phyloP scores from a whole-genome alignment of 192 early-diverging fungal genomes.

The Gorgonomyces haynaldii region DNA sequence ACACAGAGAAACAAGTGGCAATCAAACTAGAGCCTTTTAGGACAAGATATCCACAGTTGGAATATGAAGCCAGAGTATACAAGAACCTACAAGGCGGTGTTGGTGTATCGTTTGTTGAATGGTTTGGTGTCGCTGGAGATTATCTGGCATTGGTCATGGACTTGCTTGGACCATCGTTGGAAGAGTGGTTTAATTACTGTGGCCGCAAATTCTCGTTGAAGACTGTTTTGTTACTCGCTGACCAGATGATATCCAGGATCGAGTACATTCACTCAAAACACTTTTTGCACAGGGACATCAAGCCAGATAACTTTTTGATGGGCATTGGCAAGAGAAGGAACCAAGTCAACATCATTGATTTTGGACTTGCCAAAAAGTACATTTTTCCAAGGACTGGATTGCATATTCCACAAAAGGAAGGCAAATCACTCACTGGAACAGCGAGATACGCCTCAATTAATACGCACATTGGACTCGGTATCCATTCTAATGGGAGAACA shows the following conservation, averaged over 20 bases:
- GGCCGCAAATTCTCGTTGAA: constrained; percentile 79
- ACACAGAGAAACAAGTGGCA: constrained; percentile 74
- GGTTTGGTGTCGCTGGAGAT: constrained; percentile 73
- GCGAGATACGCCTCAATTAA: constrained; percentile 89
- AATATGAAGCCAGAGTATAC: constrained; percentile 86
- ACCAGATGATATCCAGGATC: constrained; percentile 51
- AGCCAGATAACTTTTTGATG: constrained; percentile 54
- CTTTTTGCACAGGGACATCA: constrained; percentile 55
- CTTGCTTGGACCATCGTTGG: constrained; percentile 80
- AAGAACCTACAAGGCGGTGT: constrained; percentile 71
- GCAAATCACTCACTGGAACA: constrained; percentile 73
- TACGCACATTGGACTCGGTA: constrained; percentile 75
- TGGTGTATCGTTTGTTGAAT: constrained; percentile 79
- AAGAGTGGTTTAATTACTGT: constrained; percentile 85
- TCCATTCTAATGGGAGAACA: constrained; percentile 46
- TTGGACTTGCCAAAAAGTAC: constrained; percentile 88
- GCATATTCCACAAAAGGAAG: constrained; percentile 83
- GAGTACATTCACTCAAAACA: constrained; percentile 47
- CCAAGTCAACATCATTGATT: constrained; percentile 66
- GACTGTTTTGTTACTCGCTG: constrained; percentile 73
- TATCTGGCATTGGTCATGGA: constrained; percentile 82
- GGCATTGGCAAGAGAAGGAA: constrained; percentile 36
- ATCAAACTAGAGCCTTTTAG: constrained; percentile 80
- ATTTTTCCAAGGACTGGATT: constrained; percentile 76
- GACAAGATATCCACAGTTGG: constrained; percentile 79